Percentiles rank a stretch among this genome's conserved stretches.
Conservation (phyloP, 2,329 filamentous ascomycete genomes). For the Colletotrichum lini region DNA sequence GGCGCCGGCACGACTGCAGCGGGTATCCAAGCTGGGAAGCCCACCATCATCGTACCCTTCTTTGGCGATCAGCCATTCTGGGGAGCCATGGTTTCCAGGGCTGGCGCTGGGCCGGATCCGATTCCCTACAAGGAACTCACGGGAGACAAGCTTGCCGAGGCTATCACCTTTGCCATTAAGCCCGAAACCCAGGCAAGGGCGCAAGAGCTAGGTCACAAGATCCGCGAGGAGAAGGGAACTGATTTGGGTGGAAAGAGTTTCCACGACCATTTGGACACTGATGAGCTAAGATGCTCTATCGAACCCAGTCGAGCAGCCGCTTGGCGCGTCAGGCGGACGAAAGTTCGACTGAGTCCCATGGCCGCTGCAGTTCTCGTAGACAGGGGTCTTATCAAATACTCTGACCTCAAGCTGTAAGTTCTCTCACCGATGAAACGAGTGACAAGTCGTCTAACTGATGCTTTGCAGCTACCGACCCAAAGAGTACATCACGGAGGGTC, state of each 20-base stretch:
- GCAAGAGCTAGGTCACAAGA: conserved; percentile 72
- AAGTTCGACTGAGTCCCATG: conserved; percentile 78
- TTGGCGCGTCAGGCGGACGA: conserved; percentile 80
- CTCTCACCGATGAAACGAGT: background rate
- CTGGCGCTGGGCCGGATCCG: conserved; percentile 79
- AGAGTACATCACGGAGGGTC: conserved; percentile 84
- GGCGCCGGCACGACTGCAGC: conserved; percentile 91
- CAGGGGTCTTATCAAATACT: conserved; percentile 75
- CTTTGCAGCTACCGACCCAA: conserved; percentile 60
- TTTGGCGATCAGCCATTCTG: conserved; percentile 90
- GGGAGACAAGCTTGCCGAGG: conserved; percentile 74
- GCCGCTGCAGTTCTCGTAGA: conserved; percentile 79
- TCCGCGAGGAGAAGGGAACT: conserved; percentile 76
- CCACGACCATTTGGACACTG: conserved; percentile 77
- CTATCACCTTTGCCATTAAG: conserved; percentile 73
- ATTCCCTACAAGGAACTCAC: conserved; percentile 79
- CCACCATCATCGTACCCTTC: conserved; percentile 88
- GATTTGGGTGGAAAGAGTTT: conserved; percentile 77
- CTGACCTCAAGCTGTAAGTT: conserved; percentile 80
- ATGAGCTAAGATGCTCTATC: conserved; percentile 78
- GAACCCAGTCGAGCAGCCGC: conserved; percentile 78
- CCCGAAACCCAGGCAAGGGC: conserved; percentile 72
- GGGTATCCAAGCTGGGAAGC: conserved; percentile 84
- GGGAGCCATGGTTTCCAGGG: conserved; percentile 81
- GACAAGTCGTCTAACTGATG: background rate